phyloP scores from a whole-genome alignment of 2,329 filamentous ascomycete genomes.

The Aspergillus clavatus region DNA sequence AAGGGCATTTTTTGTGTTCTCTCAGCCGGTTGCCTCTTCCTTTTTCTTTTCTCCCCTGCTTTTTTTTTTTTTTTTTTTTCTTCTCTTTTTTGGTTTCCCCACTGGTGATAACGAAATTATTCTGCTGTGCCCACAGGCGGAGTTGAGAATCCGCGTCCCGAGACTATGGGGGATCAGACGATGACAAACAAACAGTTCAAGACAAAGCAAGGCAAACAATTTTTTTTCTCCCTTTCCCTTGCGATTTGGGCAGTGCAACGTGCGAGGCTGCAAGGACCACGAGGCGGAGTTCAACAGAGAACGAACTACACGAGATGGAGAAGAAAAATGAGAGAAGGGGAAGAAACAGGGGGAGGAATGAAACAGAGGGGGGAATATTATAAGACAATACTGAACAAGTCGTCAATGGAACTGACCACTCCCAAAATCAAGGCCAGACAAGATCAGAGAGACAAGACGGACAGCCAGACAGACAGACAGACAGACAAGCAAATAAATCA shows the following conservation, averaged over 20 bases:
- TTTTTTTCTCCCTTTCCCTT: not conserved
- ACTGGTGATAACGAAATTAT: no score
- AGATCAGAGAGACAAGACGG: no score
- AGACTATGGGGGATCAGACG: not conserved
- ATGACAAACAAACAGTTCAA: conserved; percentile 1
- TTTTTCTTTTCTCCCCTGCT: no score
- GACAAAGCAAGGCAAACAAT: not conserved
- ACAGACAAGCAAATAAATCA: not conserved
- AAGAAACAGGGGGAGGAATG: not conserved
- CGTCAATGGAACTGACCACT: no score
- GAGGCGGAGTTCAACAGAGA: conserved; percentile 4
- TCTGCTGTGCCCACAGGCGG: conserved; percentile 9
- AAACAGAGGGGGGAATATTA: conserved; percentile 6
- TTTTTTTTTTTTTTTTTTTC: no score
- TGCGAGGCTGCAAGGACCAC: conserved; percentile 8
- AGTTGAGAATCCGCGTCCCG: not conserved
- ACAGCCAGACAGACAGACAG: conserved; percentile 5
- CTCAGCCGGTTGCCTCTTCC: no score
- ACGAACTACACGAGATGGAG: not conserved
- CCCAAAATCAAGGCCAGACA: no score
- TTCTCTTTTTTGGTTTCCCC: no score
- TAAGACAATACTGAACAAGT: not conserved
- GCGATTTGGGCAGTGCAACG: conserved; percentile 7
- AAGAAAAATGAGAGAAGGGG: conserved; percentile 6
- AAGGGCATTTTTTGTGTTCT: conserved; percentile 54